Percentiles rank a stretch among this genome's conserved stretches.
Evolutionary conservation across 306 rosid genomes (phyloP).

Genomic region (Castanospermum australe): DNA sequence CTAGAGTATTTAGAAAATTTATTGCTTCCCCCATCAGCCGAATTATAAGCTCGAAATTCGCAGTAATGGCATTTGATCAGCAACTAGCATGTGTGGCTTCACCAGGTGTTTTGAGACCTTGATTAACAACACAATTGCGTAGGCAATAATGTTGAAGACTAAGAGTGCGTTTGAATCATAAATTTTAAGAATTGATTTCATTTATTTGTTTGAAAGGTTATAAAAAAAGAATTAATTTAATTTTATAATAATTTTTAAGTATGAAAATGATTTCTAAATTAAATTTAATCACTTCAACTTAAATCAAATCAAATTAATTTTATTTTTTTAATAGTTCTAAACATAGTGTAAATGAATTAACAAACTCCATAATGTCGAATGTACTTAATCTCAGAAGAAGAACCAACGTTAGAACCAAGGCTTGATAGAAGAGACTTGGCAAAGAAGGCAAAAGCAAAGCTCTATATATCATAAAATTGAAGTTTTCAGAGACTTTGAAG

Average conservation of each 20-base stretch:
- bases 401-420: slow-evolving; percentile 32
- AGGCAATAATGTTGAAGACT: slow-evolving; percentile 43
- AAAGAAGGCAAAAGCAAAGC: neutral
- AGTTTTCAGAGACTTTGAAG: slow-evolving; percentile 21
- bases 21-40: slow-evolving; percentile 17
- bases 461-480: neutral
- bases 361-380: slow-evolving; percentile 41
- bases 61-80: slow-evolving; percentile 35
- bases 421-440: slow-evolving; percentile 8
- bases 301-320: too few species aligned
- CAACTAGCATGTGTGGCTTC: slow-evolving; percentile 36
- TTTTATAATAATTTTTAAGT: too few species aligned
- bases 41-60: slow-evolving; percentile 30
- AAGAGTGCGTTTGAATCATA: too few species aligned
- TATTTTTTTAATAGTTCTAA: too few species aligned
- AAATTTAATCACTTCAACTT: too few species aligned
- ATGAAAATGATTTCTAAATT: too few species aligned
- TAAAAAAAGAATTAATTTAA: too few species aligned
- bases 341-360: slow-evolving; percentile 39
- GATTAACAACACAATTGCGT: slow-evolving; percentile 36
- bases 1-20: slow-evolving; percentile 7
- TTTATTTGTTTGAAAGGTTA: too few species aligned
- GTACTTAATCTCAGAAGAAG: slow-evolving; percentile 44
- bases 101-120: slow-evolving; percentile 37
- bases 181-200: too few species aligned